phyloP scores from a whole-genome alignment of 179 eudicot species.

The Beta macrorhiza region DNA sequence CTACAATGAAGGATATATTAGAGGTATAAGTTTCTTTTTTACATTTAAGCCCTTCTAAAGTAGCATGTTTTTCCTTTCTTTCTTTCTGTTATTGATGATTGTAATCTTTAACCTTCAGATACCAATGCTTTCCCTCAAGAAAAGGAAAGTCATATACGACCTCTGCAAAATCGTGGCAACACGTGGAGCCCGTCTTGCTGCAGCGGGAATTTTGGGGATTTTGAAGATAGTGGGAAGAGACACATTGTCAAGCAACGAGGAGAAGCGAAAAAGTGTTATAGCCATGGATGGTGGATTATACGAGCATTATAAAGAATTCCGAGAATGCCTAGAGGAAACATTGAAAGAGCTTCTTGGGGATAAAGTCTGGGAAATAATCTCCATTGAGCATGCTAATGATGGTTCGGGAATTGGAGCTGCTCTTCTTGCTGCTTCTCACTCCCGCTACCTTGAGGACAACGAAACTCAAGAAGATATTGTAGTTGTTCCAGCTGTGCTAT shows the following conservation, averaged over 20 bases:
- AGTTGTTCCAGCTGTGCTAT: neutral
- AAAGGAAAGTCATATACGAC: constrained; percentile 58
- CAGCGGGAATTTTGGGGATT: constrained; percentile 80
- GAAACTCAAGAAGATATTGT: constrained; percentile 10
- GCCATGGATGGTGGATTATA: constrained; percentile 79
- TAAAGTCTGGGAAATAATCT: constrained; percentile 28
- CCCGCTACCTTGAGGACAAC: constrained; percentile 27
- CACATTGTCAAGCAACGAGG: constrained; percentile 23
- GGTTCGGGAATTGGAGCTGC: constrained; percentile 53
- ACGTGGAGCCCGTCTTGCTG: constrained; percentile 83
- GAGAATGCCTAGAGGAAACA: constrained; percentile 37
- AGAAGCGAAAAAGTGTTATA: constrained; percentile 56
- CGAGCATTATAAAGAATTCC: constrained; percentile 50
- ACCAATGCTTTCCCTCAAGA: constrained; percentile 51
- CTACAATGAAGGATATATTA: constrained; percentile 48
- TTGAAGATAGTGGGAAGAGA: constrained; percentile 74
- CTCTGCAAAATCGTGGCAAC: constrained; percentile 61
- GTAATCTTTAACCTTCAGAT: constrained; percentile 34
- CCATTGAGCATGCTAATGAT: constrained; percentile 42
- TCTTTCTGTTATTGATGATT: neutral
- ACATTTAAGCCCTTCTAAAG: neutral
- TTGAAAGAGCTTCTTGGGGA: constrained; percentile 39
- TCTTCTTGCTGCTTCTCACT: constrained; percentile 45
- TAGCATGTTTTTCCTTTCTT: neutral
- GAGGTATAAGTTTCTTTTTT: constrained; percentile 37